phyloP scores from a whole-genome alignment of 768 basidiomycete genomes.

The Calocybe cyanea region DNA sequence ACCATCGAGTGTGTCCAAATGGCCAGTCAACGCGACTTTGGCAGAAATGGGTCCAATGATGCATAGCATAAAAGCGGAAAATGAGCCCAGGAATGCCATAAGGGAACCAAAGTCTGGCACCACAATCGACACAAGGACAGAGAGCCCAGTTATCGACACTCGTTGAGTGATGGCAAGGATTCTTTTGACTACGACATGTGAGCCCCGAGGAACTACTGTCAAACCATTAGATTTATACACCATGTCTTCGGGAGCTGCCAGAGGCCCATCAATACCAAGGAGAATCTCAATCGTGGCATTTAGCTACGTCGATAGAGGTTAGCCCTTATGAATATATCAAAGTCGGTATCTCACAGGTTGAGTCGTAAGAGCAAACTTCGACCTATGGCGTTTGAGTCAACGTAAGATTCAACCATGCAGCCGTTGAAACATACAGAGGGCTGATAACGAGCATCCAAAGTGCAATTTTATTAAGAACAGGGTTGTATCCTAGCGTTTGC shows the following conservation, averaged over 20 bases:
- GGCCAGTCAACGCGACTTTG: constrained; percentile 55
- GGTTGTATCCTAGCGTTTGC: constrained; percentile 67
- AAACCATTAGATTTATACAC: constrained; percentile 31
- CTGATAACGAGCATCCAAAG: constrained; percentile 85
- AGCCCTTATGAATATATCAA: neutral
- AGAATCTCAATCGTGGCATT: constrained; percentile 79
- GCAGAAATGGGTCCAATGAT: constrained; percentile 75
- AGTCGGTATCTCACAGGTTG: constrained; percentile 56
- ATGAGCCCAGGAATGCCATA: constrained; percentile 92
- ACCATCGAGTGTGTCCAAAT: constrained; percentile 49
- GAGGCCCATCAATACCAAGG: constrained; percentile 56
- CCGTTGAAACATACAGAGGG: constrained; percentile 50
- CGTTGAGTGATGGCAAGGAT: constrained; percentile 51
- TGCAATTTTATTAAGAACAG: constrained; percentile 63
- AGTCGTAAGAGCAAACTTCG: constrained; percentile 84
- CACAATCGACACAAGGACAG: constrained; percentile 67
- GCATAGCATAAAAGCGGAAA: constrained; percentile 74
- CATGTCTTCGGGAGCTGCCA: constrained; percentile 35
- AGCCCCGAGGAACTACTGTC: constrained; percentile 22
- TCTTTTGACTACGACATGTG: constrained; percentile 31
- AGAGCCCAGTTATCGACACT: constrained; percentile 50
- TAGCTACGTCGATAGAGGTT: constrained; percentile 40
- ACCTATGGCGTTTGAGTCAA: constrained; percentile 34
- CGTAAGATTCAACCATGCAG: neutral
- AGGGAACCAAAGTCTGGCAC: constrained; percentile 77